These are phyloP conservation scores for Amylocystis lapponica DNA, from an alignment of 768 basidiomycete genomes.

Conservation along the genomic window DNA sequence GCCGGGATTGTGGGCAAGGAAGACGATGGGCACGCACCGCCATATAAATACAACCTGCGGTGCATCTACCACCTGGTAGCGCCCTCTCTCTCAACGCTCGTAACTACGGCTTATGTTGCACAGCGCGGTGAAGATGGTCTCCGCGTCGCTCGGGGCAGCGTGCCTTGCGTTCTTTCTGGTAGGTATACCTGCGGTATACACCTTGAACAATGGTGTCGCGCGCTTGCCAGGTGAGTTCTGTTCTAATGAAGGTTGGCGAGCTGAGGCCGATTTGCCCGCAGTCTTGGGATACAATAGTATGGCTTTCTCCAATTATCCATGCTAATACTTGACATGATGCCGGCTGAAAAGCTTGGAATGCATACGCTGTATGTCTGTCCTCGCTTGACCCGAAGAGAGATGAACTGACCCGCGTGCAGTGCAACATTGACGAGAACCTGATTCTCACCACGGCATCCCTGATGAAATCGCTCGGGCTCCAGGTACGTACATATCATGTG, in stretches of 20 bases:
- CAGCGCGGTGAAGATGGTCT: no score
- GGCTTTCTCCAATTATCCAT: slow-evolving; percentile 13
- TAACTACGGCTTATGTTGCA: no score
- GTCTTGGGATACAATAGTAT: slow-evolving; percentile 63
- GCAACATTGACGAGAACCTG: slow-evolving; percentile 50
- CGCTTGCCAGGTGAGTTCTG: slow-evolving; percentile 1
- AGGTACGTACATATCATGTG: slow-evolving; percentile 17
- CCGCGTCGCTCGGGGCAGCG: no score
- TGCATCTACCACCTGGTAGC: no score
- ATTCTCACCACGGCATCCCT: slow-evolving; percentile 44
- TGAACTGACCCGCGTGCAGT: no score
- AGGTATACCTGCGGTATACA: neutral
- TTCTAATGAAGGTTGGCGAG: neutral
- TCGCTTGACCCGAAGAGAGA: no score
- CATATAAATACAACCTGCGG: no score
- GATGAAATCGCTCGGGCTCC: slow-evolving; percentile 49
- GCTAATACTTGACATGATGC: slow-evolving; percentile 1
- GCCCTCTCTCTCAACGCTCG: no score
- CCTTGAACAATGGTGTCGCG: slow-evolving; percentile 5
- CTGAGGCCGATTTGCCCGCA: slow-evolving; percentile 13
- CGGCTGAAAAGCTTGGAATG: slow-evolving; percentile 54
- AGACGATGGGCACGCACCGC: no score
- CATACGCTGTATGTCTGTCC: slow-evolving; percentile 57
- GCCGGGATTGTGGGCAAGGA: no score
- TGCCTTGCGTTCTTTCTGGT: neutral